Conservation (phyloP, 352 stramenopile genomes). For the Hyaloperonospora arabidopsidis region DNA sequence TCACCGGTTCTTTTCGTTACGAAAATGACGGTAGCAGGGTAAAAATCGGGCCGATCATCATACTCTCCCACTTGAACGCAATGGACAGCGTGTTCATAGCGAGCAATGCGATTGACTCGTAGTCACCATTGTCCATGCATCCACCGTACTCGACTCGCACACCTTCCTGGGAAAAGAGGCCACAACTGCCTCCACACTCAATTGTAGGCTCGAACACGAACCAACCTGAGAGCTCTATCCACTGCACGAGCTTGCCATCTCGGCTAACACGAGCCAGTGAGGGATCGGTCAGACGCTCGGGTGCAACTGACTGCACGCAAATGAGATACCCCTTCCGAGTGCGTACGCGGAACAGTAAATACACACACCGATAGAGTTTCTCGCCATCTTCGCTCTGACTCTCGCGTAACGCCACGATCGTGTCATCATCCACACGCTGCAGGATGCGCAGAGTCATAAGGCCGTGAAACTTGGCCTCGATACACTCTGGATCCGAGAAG, state of each 20-base stretch:
- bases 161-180: conserved; percentile 31
- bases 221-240: conserved; percentile 62
- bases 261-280: conserved; percentile 19
- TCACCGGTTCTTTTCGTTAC: conserved; percentile 8
- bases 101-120: conserved; percentile 35
- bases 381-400: conserved; percentile 31
- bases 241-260: conserved; percentile 45
- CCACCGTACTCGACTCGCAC: conserved; percentile 63
- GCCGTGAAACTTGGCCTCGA: conserved; percentile 49
- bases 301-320: conserved; percentile 48
- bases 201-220: conserved; percentile 51
- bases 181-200: conserved; percentile 1
- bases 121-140: conserved; percentile 51
- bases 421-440: conserved; percentile 67
- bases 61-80: conserved; percentile 53
- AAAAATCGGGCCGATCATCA: conserved; percentile 58
- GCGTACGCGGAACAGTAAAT: conserved; percentile 65
- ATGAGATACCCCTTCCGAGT: conserved; percentile 59
- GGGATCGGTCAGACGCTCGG: conserved; percentile 24
- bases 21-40: conserved; percentile 27
- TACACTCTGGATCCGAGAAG: conserved; percentile 55
- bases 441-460: conserved; percentile 52
- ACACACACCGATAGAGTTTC: conserved; percentile 56
- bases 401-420: conserved; percentile 57
- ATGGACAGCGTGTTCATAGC: conserved; percentile 64